These are phyloP conservation scores for Phytophthora sansomeana DNA, from an alignment of 352 stramenopile genomes.

Conservation along the genomic window DNA sequence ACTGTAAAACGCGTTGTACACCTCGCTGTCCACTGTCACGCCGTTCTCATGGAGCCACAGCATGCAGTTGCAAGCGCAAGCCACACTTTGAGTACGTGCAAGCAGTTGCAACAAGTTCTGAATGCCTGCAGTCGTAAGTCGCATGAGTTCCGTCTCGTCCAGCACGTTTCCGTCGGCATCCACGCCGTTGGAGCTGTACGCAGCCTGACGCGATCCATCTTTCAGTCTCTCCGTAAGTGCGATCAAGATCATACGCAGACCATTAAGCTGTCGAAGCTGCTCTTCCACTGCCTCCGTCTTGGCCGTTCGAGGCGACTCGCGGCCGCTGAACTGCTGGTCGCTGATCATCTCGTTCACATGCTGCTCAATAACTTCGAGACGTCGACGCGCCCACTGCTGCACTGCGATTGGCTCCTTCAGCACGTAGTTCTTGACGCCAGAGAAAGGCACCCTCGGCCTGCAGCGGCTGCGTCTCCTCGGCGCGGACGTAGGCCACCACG, in stretches of 20 bases:
- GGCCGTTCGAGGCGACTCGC: slow-evolving; percentile 37
- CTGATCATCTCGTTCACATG: slow-evolving; percentile 59
- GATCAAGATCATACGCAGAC: slow-evolving; percentile 71
- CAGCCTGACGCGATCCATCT: slow-evolving; percentile 63
- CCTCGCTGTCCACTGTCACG: slow-evolving; percentile 50
- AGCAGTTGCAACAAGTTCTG: slow-evolving; percentile 78
- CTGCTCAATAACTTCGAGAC: slow-evolving; percentile 64
- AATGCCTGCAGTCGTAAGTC: slow-evolving; percentile 68
- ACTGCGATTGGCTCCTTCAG: slow-evolving; percentile 84
- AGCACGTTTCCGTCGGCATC: slow-evolving; percentile 46
- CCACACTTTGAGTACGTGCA: slow-evolving; percentile 63
- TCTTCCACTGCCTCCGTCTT: slow-evolving; percentile 51
- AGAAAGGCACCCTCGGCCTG: slow-evolving; percentile 35
- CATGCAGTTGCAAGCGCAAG: slow-evolving; percentile 67
- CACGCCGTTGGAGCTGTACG: slow-evolving; percentile 36
- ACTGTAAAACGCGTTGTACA: slow-evolving; percentile 78
- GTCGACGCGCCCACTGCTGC: slow-evolving; percentile 75
- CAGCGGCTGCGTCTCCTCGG: slow-evolving; percentile 33
- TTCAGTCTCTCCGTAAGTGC: slow-evolving; percentile 73
- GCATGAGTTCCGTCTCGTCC: slow-evolving; percentile 75
- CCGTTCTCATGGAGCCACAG: slow-evolving; percentile 71
- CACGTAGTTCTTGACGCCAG: slow-evolving; percentile 63
- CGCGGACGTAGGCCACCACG: slow-evolving; percentile 77
- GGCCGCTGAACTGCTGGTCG: slow-evolving; percentile 53
- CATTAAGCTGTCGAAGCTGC: slow-evolving; percentile 69